Evolutionary conservation across 805 yeast genomes (phyloP).

Genomic region (Tetrapisispora nanseiensis): DNA sequence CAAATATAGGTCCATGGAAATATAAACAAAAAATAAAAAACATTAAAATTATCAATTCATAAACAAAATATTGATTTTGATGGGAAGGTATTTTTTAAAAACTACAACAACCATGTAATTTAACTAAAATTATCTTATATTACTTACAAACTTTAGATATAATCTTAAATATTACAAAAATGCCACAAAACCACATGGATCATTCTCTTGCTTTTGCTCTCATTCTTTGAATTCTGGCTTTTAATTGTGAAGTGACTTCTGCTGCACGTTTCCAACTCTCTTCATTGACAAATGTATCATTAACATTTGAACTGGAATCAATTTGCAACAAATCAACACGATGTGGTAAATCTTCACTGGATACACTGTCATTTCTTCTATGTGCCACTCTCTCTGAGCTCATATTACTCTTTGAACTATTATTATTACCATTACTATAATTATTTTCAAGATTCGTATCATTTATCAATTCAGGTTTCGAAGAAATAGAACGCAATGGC

Average conservation of each 20-base stretch:
- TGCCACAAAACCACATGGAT: neutral
- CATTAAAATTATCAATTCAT: too few species aligned
- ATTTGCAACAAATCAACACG: conserved; percentile 23
- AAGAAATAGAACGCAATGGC: neutral
- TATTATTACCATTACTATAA: neutral
- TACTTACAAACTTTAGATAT: too few species aligned
- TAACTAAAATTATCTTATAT: too few species aligned
- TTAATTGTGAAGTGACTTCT: conserved; percentile 76
- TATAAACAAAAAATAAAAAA: too few species aligned
- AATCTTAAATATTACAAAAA: neutral
- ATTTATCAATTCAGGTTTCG: neutral
- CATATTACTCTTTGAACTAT: neutral
- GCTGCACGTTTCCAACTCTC: conserved; percentile 83
- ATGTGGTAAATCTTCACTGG: conserved; percentile 24
- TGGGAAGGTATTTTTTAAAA: too few species aligned
- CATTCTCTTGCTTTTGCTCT: conserved; percentile 38
- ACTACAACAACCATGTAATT: too few species aligned
- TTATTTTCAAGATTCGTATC: neutral
- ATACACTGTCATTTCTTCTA: conserved; percentile 15
- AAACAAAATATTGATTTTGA: too few species aligned
- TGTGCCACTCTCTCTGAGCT: conserved; percentile 3
- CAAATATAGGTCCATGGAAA: too few species aligned
- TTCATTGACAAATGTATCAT: conserved; percentile 37
- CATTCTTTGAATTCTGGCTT: conserved; percentile 84
- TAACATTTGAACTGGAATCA: conserved; percentile 8